Evolutionary conservation across 345 rosid species (phyloP).

Genomic region (Lumnitzera racemosa): DNA sequence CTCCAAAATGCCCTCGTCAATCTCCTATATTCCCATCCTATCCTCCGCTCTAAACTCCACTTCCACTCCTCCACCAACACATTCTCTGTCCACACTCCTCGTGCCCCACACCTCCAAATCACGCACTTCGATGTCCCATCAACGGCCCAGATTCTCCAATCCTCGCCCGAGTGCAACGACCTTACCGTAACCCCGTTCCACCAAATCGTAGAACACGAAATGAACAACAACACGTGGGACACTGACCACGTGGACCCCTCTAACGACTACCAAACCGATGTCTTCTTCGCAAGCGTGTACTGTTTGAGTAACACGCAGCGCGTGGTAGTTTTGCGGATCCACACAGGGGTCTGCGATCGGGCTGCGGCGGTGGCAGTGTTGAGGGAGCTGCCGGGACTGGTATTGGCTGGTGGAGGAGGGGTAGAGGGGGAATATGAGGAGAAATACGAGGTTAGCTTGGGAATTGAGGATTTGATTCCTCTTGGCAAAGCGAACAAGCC

Average conservation of each 20-base stretch:
- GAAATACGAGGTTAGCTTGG: conserved; percentile 28
- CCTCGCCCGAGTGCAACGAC: conserved; percentile 9
- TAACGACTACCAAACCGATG: conserved; percentile 15
- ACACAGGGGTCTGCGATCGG: conserved; percentile 70
- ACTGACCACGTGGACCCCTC: conserved; percentile 15
- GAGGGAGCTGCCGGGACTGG: conserved; percentile 36
- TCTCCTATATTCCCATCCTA: conserved; percentile 51
- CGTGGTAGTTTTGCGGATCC: conserved; percentile 48
- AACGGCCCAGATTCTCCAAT: conserved; percentile 33
- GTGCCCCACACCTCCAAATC: conserved; percentile 35
- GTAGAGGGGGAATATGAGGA: conserved; percentile 9
- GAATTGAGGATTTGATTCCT: conserved; percentile 72
- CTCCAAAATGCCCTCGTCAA: conserved; percentile 39
- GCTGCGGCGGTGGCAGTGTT: conserved; percentile 53
- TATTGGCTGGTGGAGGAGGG: conserved; percentile 15
- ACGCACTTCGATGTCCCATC: conserved; percentile 38
- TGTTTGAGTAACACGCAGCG: conserved; percentile 30
- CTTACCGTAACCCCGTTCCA: conserved; percentile 26
- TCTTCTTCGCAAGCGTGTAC: conserved; percentile 50
- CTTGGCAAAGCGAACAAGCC: conserved; percentile 61
- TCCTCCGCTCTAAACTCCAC: conserved; percentile 58
- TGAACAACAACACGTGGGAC: conserved; percentile 56
- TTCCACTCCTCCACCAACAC: conserved; percentile 22
- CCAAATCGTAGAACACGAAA: conserved; percentile 59
- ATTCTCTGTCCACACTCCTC: conserved; percentile 52